Evolutionary conservation across 202 grass and related monocot species (phyloP), one percentile per base, ranked within the genome.

Genomic region (Panicum hallii): DNA sequence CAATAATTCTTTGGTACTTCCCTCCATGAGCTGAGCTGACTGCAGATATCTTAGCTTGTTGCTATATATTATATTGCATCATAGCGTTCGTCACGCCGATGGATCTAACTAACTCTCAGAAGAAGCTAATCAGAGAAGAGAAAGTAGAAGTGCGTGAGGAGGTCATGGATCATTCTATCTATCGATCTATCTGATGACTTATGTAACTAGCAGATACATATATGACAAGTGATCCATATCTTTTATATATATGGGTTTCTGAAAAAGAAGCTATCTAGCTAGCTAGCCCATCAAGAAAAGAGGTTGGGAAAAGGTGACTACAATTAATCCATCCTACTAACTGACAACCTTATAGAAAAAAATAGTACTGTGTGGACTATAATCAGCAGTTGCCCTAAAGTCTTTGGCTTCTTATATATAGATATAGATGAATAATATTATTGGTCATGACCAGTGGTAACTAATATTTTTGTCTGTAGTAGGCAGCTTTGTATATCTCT

Each of bases 161-260:
- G 15, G 53, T 38, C 86, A 78, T 61, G 65, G 68, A 64, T 88
- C 64, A 72, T 83, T 88, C 65, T 38, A 38, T 83, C 73, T 81
- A 75, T 69, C 52, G 64, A 38, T 38, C 36, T 38, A 38, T 38
- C 36, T 38, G 3, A 0, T 38, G 36, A 38, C 36, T 38, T 5
- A 38, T 32, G 32, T 32, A 72, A 36, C 32, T 42, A 67, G 17
- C 11, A 73, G 11, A 44, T n/a, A 28, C 34, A 36, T 16, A 44
- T 56, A 45, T 67, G 75, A 50, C 62, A 69, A 67, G 78, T 87
- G 79, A 87, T 74, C 52, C 4, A 38, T 38, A 54, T 87, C 85
- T 76, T 50, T 74, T 50, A 75, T 81, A 72, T 45, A 9, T 2
- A 14, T 15, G 62, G 48, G 22, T 40, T 65, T 67, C 32, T 46